Conservation (phyloP, 1,284 basidiomycete genomes). For the Puccinia coronata region DNA sequence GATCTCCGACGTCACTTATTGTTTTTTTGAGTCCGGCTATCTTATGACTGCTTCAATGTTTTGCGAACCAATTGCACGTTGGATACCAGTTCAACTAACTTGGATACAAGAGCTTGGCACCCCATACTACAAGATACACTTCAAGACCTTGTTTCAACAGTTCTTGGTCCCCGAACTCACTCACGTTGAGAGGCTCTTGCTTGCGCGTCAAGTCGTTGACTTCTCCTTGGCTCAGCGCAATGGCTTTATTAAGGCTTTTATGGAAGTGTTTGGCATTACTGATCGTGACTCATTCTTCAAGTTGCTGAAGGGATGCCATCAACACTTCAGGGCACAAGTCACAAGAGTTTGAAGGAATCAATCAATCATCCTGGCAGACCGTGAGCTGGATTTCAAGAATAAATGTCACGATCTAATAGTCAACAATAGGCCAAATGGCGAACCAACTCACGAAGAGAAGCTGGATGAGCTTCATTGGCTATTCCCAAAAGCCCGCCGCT, state of each 20-base stretch:
- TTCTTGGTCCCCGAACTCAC: not conserved
- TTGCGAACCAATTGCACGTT: not conserved
- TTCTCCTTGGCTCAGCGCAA: not conserved
- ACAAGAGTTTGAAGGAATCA: not conserved
- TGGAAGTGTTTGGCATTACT: not conserved
- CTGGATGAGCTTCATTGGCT: not conserved
- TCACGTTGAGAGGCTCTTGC: not conserved
- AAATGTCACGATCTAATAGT: not conserved
- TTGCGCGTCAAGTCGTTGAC: not conserved
- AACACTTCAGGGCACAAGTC: not conserved
- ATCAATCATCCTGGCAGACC: too few species aligned
- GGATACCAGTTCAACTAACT: not conserved
- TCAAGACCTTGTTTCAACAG: not conserved
- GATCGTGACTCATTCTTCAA: not conserved
- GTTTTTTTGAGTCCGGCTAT: too few species aligned
- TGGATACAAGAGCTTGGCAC: not conserved
- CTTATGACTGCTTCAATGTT: not conserved
- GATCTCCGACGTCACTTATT: too few species aligned
- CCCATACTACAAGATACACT: not conserved
- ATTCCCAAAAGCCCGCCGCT: not conserved
- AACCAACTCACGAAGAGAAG: not conserved
- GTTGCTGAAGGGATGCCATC: not conserved
- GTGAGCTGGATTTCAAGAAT: too few species aligned
- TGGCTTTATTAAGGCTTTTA: not conserved
- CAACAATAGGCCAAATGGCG: not conserved